Percentiles rank a stretch among this genome's conserved stretches.
phyloP scores from a whole-genome alignment of 208 protist genomes.

The Leishmania guyanensis region DNA sequence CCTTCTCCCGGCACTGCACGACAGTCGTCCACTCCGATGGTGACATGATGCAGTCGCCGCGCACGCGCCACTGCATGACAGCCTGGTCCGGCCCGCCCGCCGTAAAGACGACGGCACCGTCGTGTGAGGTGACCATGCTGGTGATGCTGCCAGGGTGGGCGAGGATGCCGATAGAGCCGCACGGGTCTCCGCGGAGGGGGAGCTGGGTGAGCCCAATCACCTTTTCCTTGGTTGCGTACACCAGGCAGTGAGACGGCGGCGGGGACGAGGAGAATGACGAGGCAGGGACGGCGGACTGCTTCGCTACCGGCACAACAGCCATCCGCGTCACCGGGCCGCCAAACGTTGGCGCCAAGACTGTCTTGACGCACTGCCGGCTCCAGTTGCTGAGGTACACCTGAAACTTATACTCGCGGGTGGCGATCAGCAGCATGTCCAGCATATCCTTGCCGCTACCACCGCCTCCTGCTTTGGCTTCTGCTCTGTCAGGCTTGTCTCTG shows the following conservation, averaged over 20 bases:
- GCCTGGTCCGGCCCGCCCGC: constrained; percentile 90
- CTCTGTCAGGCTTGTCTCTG: not conserved
- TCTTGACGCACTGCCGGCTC: constrained; percentile 89
- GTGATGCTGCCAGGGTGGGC: constrained; percentile 90
- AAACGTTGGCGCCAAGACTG: constrained; percentile 91
- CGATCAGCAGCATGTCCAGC: constrained; percentile 76
- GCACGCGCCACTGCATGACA: constrained; percentile 90
- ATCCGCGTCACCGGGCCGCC: constrained; percentile 87
- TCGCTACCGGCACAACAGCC: constrained; percentile 36
- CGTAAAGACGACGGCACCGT: constrained; percentile 91
- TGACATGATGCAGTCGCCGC: constrained; percentile 53
- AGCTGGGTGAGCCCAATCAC: constrained; percentile 93
- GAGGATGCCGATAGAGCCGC: constrained; percentile 91
- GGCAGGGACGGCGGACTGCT: not conserved
- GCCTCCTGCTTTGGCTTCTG: not conserved
- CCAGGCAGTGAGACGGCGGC: constrained; percentile 53
- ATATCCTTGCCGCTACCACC: constrained; percentile 22
- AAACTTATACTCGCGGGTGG: constrained; percentile 93
- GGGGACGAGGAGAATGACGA: constrained; percentile 1
- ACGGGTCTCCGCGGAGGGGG: constrained; percentile 92
- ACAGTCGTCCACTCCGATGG: constrained; percentile 18
- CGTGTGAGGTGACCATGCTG: constrained; percentile 68
- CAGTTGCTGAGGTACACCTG: constrained; percentile 81
- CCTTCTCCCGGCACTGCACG: constrained; percentile 25
- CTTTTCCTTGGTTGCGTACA: constrained; percentile 89